These are phyloP conservation scores for Colletotrichum incanum DNA, from an alignment of 2,329 filamentous ascomycete species.

Conservation along the genomic window DNA sequence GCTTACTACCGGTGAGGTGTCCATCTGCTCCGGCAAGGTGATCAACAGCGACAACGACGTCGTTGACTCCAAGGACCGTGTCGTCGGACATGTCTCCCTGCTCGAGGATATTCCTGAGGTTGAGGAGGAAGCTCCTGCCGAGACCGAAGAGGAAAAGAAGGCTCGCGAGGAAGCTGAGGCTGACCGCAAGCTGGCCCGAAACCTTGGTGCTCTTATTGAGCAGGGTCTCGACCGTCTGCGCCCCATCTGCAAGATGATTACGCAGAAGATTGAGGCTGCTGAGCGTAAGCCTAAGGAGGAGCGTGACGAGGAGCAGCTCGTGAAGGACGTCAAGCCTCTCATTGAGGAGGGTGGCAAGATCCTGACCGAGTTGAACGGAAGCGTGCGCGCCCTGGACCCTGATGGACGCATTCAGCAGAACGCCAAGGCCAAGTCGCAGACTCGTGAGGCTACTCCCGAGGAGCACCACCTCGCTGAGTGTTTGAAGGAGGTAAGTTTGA, in stretches of 20 bases:
- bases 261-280: constrained; percentile 84
- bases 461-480: constrained; percentile 88
- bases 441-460: constrained; percentile 84
- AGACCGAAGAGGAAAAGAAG: constrained; percentile 63
- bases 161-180: constrained; percentile 72
- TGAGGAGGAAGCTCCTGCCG: constrained; percentile 62
- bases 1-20: constrained; percentile 77
- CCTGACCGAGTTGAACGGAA: constrained; percentile 87
- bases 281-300: constrained; percentile 89
- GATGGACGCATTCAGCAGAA: constrained; percentile 88
- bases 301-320: constrained; percentile 90
- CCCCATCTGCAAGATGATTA: constrained; percentile 90
- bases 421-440: constrained; percentile 85
- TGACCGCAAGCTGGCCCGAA: constrained; percentile 83
- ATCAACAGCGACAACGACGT: constrained; percentile 81
- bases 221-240: constrained; percentile 88
- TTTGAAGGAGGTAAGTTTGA: constrained; percentile 78
- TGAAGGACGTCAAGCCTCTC: constrained; percentile 87
- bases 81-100: constrained; percentile 78
- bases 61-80: constrained; percentile 76
- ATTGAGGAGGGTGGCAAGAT: constrained; percentile 90
- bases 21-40: constrained; percentile 77
- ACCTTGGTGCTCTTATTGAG: constrained; percentile 81
- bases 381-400: constrained; percentile 89
- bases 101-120: constrained; percentile 73